Percentiles rank a stretch among this genome's conserved stretches.
These are phyloP conservation scores for Xylogone sp. DNA, from an alignment of 2,329 filamentous ascomycete genomes.

Conservation along the genomic window DNA sequence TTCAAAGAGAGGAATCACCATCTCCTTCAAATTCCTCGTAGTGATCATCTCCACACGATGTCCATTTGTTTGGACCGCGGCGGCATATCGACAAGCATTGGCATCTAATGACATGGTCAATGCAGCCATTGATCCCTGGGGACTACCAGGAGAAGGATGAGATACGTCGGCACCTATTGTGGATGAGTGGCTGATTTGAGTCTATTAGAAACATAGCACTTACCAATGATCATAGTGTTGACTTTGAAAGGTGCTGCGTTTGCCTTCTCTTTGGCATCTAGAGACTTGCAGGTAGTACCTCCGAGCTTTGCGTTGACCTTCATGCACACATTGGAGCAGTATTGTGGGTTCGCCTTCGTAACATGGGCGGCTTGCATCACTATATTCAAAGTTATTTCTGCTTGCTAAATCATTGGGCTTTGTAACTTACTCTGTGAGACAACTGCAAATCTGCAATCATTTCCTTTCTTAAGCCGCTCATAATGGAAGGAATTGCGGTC, in stretches of 20 bases:
- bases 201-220: conserved; percentile 1
- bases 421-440: conserved; percentile 60
- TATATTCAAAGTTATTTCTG: conserved; percentile 4
- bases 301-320: conserved; percentile 97
- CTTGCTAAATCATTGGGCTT: not conserved
- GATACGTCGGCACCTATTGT: conserved; percentile 89
- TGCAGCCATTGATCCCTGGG: conserved; percentile 74
- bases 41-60: conserved; percentile 76
- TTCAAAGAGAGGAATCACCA: conserved; percentile 61
- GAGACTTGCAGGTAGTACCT: conserved; percentile 60
- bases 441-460: conserved; percentile 80
- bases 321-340: conserved; percentile 91
- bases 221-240: conserved; percentile 75
- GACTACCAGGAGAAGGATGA: conserved; percentile 68
- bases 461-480: conserved; percentile 82
- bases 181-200: not conserved
- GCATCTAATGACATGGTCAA: conserved; percentile 78
- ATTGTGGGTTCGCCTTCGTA: conserved; percentile 68
- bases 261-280: conserved; percentile 7
- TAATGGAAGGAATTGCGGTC: conserved; percentile 72
- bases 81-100: conserved; percentile 70
- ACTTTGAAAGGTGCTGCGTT: conserved; percentile 35
- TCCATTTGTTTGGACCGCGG: conserved; percentile 78
- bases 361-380: conserved; percentile 73
- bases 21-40: conserved; percentile 57